Percentiles rank a stretch among this genome's conserved stretches.
Evolutionary conservation across 1,284 basidiomycete species (phyloP).

Genomic region (Heliocybe sulcata): DNA sequence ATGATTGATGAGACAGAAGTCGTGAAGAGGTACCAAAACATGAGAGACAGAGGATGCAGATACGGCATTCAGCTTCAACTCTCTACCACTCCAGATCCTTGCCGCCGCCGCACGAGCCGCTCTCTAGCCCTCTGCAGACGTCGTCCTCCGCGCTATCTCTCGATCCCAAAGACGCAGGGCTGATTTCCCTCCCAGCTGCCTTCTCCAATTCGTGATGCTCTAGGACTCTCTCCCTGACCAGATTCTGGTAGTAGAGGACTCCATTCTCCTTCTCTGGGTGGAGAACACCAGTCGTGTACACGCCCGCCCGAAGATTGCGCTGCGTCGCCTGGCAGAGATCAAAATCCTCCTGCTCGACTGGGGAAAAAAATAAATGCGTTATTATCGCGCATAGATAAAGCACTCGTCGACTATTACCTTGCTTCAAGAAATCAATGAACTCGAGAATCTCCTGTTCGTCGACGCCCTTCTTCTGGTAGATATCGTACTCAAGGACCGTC

Average conservation of each 20-base stretch:
- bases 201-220: constrained; percentile 15
- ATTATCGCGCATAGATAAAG: too few species aligned
- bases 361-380: too few species aligned
- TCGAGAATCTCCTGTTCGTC: constrained; percentile 13
- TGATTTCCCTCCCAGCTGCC: constrained; percentile 13
- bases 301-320: constrained; percentile 16
- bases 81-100: neutral
- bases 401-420: constrained; percentile 17
- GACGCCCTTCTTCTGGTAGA: constrained; percentile 15
- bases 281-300: constrained; percentile 16
- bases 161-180: constrained; percentile 14
- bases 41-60: neutral
- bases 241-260: constrained; percentile 16
- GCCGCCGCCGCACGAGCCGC: neutral
- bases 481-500: constrained; percentile 19
- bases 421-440: constrained; percentile 14
- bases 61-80: too few species aligned
- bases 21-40: too few species aligned
- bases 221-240: constrained; percentile 10
- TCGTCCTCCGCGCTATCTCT: neutral
- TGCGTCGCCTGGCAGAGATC: constrained; percentile 16
- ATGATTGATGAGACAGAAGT: too few species aligned
- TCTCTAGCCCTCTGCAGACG: neutral
- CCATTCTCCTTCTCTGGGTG: constrained; percentile 17
- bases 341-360: neutral